Evolutionary conservation across 2,329 filamentous ascomycete species (phyloP).

Genomic region (Paracorniculantispora psalliotae): DNA sequence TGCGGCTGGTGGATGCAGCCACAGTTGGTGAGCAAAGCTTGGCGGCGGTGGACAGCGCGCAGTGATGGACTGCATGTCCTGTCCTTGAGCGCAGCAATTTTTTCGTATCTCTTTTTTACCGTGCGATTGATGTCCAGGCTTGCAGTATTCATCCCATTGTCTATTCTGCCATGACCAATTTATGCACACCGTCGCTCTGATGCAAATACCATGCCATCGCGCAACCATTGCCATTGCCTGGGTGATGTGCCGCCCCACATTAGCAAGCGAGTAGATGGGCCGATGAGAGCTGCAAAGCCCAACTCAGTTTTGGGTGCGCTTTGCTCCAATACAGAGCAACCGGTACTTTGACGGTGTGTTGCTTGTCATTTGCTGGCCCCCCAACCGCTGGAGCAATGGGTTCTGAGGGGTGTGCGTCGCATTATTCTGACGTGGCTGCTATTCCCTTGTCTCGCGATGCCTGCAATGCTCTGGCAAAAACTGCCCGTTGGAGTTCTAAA

Average conservation of each 20-base stretch:
- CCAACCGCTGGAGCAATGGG: background rate
- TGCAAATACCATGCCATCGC: background rate
- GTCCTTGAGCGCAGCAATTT: background rate
- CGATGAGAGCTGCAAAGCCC: background rate
- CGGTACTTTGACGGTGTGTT: too few relatives aligned
- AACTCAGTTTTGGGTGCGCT: background rate
- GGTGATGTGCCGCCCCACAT: background rate
- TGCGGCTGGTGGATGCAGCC: background rate
- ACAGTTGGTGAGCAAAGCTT: background rate
- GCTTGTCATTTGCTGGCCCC: background rate
- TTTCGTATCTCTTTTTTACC: background rate
- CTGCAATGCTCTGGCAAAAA: too few relatives aligned
- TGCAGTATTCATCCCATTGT: too few relatives aligned
- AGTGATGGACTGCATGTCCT: background rate
- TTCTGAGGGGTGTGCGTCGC: too few relatives aligned
- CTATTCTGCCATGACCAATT: too few relatives aligned
- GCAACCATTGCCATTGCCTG: background rate
- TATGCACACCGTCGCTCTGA: too few relatives aligned
- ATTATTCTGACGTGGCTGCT: too few relatives aligned
- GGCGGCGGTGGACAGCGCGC: background rate
- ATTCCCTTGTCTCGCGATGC: too few relatives aligned
- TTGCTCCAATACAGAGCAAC: background rate
- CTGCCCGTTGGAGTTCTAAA: too few relatives aligned
- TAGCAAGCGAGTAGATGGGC: conserved; percentile 4
- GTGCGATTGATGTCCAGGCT: too few relatives aligned